These are phyloP conservation scores for Coemansia sp. DNA, from an alignment of 192 early-diverging fungal genomes.

Conservation along the genomic window DNA sequence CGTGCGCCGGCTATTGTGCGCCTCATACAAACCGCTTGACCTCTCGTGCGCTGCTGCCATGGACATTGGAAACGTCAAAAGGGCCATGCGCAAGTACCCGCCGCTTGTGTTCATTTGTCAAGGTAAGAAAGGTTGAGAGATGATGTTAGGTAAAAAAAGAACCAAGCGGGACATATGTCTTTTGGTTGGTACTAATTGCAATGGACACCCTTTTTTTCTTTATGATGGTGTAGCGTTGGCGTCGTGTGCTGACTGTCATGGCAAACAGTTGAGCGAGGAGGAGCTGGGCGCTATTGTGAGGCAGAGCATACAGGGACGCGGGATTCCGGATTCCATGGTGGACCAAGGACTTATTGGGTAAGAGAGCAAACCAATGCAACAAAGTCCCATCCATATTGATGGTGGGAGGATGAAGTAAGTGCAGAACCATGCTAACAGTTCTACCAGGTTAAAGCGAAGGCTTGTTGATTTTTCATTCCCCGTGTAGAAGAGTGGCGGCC, in stretches of 20 bases:
- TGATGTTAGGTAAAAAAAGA: background rate
- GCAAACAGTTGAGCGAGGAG: background rate
- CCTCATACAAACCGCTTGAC: slow-evolving; percentile 18
- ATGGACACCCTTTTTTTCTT: background rate
- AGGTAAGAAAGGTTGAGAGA: slow-evolving; percentile 8
- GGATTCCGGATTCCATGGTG: slow-evolving; percentile 25
- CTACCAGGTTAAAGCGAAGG: background rate
- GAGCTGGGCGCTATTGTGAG: slow-evolving; percentile 10
- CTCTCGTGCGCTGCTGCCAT: slow-evolving; percentile 13
- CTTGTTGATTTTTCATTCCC: background rate
- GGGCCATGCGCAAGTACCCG: slow-evolving; percentile 34
- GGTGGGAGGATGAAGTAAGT: no score
- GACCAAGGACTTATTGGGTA: slow-evolving; percentile 20
- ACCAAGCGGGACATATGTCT: background rate
- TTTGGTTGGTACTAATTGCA: background rate
- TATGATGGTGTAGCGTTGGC: slow-evolving; percentile 13
- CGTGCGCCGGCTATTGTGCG: background rate
- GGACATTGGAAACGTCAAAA: slow-evolving; percentile 1
- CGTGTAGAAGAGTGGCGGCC: slow-evolving; percentile 53
- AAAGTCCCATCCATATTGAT: no score
- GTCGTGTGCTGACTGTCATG: background rate
- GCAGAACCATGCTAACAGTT: background rate
- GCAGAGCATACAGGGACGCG: slow-evolving; percentile 12
- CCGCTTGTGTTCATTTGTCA: slow-evolving; percentile 42
- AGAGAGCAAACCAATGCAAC: background rate